Evolutionary conservation across 1,284 basidiomycete species (phyloP), one percentile per base, ranked within the genome.

Genomic region (Ustilago loliicola): DNA sequence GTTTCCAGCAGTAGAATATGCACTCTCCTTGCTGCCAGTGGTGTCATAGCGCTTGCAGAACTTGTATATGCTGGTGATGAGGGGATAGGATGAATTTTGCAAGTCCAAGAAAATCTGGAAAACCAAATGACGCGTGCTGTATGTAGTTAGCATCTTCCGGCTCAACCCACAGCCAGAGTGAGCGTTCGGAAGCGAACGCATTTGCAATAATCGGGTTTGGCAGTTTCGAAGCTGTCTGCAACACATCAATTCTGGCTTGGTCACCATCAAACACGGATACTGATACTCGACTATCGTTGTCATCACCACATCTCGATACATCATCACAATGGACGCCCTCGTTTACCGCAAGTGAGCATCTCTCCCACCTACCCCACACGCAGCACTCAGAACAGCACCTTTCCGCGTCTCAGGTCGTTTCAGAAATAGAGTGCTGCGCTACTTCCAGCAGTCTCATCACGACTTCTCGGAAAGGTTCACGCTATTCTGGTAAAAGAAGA

Each of bases 301-400:
- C 58, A 67, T 50, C 65, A 42, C 29, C 63, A 30, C 53, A 42
- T 27, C 27, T 29, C 34, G 55, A 58, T 42, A 45, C 61, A 55
- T 53, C 47, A 47, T 66, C 66, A 74, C 66, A 66, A 80, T 80
- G 79, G 79, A 80, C 76, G 66, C 79, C 48, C 79, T 80, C 73
- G 79, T 80, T 61, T 71, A 80, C 73, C 72, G 72, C 52, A 76
- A 77, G 79, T 80, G 52, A 76, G 79, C 58, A 72, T 66, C 65
- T 23, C 17, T 7, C 19, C 21, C 55, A n/a, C 10, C 13, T 29
- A 25, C 3, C 38, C 42, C 29, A 40, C 11, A 17, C 64, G 25
- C 25, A 50, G 48, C 48, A 27, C n/a, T 5, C 48, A 29, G 13
- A 29, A 3, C 25, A 50, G 48, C 42, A 45, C n/a, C n/a, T 1